Evolutionary conservation across 306 rosid species (phyloP), one percentile per base, ranked within the genome.

Genomic region (Notholithocarpus densiflorus): DNA sequence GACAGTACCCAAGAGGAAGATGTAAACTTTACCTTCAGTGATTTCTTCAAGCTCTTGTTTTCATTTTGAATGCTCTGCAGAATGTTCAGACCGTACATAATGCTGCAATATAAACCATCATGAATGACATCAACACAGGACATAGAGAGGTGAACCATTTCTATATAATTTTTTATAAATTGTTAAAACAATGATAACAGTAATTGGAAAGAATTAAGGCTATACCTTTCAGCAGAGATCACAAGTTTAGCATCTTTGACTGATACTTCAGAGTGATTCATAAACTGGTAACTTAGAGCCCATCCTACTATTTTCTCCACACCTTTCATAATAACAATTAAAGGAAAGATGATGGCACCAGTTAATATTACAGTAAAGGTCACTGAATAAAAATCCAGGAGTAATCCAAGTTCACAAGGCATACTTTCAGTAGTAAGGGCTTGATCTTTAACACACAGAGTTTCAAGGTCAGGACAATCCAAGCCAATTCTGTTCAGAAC

Each of bases 271-370:
- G 87, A 55, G 57, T 73, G 85, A 81, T 88, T 89, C 97, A 91
- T 90, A 75, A 82, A 88, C 72, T 88, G 93, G 76, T 86, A 62
- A 88, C 97, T 92, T 83, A 94, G 61, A 57, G 97, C 97, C 98
- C 98, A 94, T 43, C 98, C 97, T 19, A 89, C 82, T 31, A 88
- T 80, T 86, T 91, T 94, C 82, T 94, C 97, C 75, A 91, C 98
- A 80, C 82, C 98, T 94, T 81, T 40, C 26, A 40, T 68, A 37
- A 64, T 21, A 59, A 45, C 69, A 5, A 64, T 15, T 21, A 26
- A 14, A 70, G 5, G 24, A 75, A 64, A 51, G 7, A 27, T 4
- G 48, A 56, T 29, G 27, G 26, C 71, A 66, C 78, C 77, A 79
- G 80, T 54, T 60, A 40, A 40, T 17, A 80, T 68, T 27, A 20